phyloP scores from a whole-genome alignment of 1,284 basidiomycete genomes.

The Leccinum griseonigrum region DNA sequence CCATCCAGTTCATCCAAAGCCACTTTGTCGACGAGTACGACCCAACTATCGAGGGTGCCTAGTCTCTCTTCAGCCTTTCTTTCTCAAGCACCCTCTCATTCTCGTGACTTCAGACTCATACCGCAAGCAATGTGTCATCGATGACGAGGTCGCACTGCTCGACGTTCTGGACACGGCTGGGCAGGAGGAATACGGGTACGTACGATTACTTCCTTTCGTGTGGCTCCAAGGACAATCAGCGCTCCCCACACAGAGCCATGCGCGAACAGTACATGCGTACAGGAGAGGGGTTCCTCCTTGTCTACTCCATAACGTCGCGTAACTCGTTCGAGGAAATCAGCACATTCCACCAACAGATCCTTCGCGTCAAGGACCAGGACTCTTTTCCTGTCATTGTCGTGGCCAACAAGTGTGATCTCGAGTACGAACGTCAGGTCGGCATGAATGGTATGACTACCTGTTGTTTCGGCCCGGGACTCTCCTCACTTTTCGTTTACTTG shows the following conservation, averaged over 20 bases:
- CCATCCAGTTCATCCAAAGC: conserved; percentile 97
- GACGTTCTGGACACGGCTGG: conserved; percentile 99
- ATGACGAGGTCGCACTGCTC: conserved; percentile 95
- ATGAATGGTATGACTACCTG: conserved; percentile 72
- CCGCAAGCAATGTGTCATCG: conserved; percentile 94
- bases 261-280: conserved; percentile 97
- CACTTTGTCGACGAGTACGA: conserved; percentile 99
- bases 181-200: conserved; percentile 98
- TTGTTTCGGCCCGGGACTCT: neutral
- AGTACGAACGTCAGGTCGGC: conserved; percentile 97
- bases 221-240: conserved; percentile 1
- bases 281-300: conserved; percentile 97
- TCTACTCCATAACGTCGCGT: conserved; percentile 98
- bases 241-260: conserved; percentile 70
- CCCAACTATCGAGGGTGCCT: conserved; percentile 89
- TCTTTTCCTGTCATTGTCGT: conserved; percentile 97
- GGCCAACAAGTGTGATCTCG: conserved; percentile 98
- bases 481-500: conserved; percentile 1
- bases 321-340: conserved; percentile 98
- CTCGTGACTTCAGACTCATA: conserved; percentile 70
- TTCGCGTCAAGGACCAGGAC: conserved; percentile 97
- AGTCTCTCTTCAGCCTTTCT: conserved; percentile 12
- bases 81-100: conserved; percentile 5
- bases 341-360: conserved; percentile 97
- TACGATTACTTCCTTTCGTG: conserved; percentile 17